These are phyloP conservation scores for Leishmania tarentolae DNA, from an alignment of 208 protist genomes.

Conservation along the genomic window DNA sequence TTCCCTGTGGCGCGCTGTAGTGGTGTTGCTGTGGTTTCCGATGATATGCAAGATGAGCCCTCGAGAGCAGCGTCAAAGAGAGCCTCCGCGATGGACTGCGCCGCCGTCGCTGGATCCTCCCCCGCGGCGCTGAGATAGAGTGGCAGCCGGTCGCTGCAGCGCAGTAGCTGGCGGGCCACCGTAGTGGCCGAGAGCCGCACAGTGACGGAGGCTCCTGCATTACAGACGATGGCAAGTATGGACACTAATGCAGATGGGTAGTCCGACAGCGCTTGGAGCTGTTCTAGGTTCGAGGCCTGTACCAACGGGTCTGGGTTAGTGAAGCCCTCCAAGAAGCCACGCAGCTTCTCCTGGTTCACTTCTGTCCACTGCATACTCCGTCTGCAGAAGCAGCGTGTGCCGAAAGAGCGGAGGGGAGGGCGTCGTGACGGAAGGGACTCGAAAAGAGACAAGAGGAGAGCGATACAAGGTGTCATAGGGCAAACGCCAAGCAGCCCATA, in stretches of 20 bases:
- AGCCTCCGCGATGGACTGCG: not conserved
- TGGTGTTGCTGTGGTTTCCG: constrained; percentile 1
- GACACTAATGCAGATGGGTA: constrained; percentile 23
- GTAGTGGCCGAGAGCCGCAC: constrained; percentile 27
- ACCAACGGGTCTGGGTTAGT: constrained; percentile 33
- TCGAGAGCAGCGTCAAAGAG: constrained; percentile 4
- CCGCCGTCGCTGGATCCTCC: not conserved
- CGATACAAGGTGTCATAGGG: not conserved
- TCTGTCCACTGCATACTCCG: constrained; percentile 31
- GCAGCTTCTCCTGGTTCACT: constrained; percentile 34
- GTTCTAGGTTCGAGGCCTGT: constrained; percentile 35
- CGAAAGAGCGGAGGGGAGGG: not conserved
- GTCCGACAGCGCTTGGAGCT: constrained; percentile 31
- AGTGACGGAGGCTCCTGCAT: constrained; percentile 6
- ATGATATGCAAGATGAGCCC: not conserved
- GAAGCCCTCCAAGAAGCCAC: constrained; percentile 38
- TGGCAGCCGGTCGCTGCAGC: not conserved
- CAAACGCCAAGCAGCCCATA: not conserved
- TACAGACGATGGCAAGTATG: constrained; percentile 28
- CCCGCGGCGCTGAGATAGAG: constrained; percentile 9
- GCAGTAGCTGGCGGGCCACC: constrained; percentile 25
- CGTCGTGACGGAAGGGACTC: not conserved
- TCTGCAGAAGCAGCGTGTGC: constrained; percentile 6
- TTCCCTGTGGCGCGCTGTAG: constrained; percentile 18
- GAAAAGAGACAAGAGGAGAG: constrained; percentile 12